Percentiles rank a stretch among this genome's conserved stretches.
Conservation (phyloP, 306 rosid species). For the Sesbania bispinosa region DNA sequence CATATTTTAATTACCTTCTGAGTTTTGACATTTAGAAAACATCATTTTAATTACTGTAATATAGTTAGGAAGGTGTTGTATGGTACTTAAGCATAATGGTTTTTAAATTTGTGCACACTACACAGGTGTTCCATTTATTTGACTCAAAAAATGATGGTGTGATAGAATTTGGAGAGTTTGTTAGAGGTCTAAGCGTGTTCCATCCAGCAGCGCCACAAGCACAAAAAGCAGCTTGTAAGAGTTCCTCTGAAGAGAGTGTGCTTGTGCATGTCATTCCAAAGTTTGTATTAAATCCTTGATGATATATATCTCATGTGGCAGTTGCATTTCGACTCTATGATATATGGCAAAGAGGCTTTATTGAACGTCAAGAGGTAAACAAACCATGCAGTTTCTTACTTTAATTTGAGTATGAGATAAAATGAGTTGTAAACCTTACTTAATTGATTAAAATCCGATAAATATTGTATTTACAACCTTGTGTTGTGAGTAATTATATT, state of each 20-base stretch:
- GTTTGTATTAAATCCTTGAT: conserved; percentile 6
- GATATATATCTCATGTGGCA: conserved; percentile 26
- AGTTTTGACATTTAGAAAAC: background rate
- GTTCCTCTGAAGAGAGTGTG: background rate
- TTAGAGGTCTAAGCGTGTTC: conserved; percentile 51
- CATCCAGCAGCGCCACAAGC: conserved; percentile 53
- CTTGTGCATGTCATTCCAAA: background rate
- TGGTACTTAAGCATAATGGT: too few relatives aligned
- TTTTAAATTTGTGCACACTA: too few relatives aligned
- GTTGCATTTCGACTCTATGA: conserved; percentile 60
- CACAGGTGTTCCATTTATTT: conserved; percentile 52
- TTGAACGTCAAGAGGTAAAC: conserved; percentile 50
- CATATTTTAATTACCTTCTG: background rate
- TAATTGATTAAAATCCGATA: too few relatives aligned
- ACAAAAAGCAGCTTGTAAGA: conserved; percentile 48
- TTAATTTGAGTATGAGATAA: too few relatives aligned
- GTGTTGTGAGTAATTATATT: background rate
- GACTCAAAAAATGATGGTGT: conserved; percentile 50
- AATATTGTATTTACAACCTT: background rate
- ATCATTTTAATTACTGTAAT: background rate
- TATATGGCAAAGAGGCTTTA: conserved; percentile 48
- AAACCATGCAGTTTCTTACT: background rate
- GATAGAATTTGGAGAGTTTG: conserved; percentile 55
- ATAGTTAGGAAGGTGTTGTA: too few relatives aligned
- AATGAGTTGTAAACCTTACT: too few relatives aligned